These are phyloP conservation scores for Acacia melanoxylon DNA, from an alignment of 306 rosid species.

Conservation along the genomic window DNA sequence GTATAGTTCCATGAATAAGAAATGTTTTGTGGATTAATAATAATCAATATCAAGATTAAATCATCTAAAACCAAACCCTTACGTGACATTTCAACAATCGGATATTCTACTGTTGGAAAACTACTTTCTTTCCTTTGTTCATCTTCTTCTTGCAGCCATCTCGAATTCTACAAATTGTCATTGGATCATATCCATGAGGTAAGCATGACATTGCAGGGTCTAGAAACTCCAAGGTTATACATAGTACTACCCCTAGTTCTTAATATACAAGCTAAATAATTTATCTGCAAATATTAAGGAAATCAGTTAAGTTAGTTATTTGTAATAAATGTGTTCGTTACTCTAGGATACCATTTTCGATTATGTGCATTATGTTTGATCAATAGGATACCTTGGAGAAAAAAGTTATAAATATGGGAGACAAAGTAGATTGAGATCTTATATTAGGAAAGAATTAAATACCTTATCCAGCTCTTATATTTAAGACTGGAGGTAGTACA, in stretches of 20 bases:
- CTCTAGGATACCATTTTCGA: no score
- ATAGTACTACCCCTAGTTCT: not conserved
- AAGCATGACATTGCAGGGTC: not conserved
- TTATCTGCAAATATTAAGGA: no score
- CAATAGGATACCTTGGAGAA: no score
- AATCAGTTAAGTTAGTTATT: no score
- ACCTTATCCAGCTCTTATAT: no score
- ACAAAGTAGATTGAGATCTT: no score
- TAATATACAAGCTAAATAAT: not conserved
- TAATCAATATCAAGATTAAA: not conserved
- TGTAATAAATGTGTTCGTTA: no score
- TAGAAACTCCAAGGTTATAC: not conserved
- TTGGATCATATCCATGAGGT: not conserved
- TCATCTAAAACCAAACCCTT: slow-evolving; percentile 31
- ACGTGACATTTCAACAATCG: slow-evolving; percentile 84
- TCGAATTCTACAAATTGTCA: slow-evolving; percentile 52
- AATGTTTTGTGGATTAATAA: not conserved
- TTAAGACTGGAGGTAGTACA: no score
- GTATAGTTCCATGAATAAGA: not conserved
- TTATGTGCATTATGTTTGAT: no score
- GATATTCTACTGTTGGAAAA: slow-evolving; percentile 37
- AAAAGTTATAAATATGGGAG: no score
- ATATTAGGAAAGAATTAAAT: no score
- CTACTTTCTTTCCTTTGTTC: slow-evolving; percentile 20
- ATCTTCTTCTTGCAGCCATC: slow-evolving; percentile 71